A percentile compares a stretch with the other conserved stretches of the same genome.
Evolutionary conservation across 768 basidiomycete species (phyloP).

Genomic region (Gautieria morchelliformis): DNA sequence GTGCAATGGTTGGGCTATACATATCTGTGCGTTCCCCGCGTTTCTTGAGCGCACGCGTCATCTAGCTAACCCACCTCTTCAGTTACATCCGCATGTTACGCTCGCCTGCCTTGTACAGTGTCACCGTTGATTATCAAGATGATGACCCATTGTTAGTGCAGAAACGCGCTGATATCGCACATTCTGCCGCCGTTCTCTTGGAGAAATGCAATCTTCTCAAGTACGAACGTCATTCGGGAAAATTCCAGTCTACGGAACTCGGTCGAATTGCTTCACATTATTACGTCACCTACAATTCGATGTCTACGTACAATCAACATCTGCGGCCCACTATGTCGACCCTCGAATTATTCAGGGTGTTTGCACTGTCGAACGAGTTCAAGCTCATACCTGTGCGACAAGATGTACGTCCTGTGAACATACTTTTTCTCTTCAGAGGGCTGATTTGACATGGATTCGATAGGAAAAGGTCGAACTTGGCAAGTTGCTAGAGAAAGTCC

Average conservation of each 20-base stretch:
- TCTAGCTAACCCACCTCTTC: slow-evolving; percentile 10
- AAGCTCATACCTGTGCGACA: slow-evolving; percentile 82
- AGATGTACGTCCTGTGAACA: slow-evolving; percentile 28
- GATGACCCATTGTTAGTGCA: slow-evolving; percentile 78
- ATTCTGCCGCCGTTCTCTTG: slow-evolving; percentile 85
- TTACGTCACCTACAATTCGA: slow-evolving; percentile 90
- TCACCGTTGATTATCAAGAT: slow-evolving; percentile 84
- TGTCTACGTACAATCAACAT: slow-evolving; percentile 96
- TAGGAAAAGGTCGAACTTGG: slow-evolving; percentile 82
- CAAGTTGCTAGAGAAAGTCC: slow-evolving; percentile 87
- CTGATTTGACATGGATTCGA: slow-evolving; percentile 2
- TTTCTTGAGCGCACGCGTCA: slow-evolving; percentile 1
- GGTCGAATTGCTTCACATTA: slow-evolving; percentile 93
- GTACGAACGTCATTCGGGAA: slow-evolving; percentile 81
- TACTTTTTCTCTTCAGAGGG: neutral
- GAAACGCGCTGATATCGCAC: slow-evolving; percentile 88
- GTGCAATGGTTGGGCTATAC: slow-evolving; percentile 97
- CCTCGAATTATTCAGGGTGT: slow-evolving; percentile 90
- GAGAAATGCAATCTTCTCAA: slow-evolving; percentile 94
- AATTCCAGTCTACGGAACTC: slow-evolving; percentile 88
- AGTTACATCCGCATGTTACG: slow-evolving; percentile 95
- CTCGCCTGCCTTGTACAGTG: slow-evolving; percentile 77
- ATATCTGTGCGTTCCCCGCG: slow-evolving; percentile 64
- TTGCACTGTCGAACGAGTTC: slow-evolving; percentile 93
- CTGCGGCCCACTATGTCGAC: slow-evolving; percentile 77